Conservation (phyloP, 2,329 filamentous ascomycete species). For the Metarhizium album region DNA sequence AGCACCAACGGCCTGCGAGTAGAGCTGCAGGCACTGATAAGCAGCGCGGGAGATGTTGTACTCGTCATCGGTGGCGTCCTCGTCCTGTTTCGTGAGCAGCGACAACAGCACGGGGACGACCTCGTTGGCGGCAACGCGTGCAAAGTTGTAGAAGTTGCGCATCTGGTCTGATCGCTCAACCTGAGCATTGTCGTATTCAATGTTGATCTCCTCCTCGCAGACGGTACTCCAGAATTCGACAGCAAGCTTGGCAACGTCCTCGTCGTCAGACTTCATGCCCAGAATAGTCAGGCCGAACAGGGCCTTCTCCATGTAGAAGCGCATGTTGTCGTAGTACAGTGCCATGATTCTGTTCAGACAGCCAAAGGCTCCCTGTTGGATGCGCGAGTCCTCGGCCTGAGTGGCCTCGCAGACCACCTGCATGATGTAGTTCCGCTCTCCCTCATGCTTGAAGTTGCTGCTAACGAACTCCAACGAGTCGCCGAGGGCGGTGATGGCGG, state of each 20-base stretch:
- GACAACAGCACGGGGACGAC: conserved; percentile 85
- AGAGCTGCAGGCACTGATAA: conserved; percentile 93
- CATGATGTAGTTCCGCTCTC: conserved; percentile 99
- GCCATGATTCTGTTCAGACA: conserved; percentile 98
- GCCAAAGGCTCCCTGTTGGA: conserved; percentile 93
- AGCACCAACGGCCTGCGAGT: conserved; percentile 80
- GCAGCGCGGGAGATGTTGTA: conserved; percentile 93
- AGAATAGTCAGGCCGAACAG: conserved; percentile 94
- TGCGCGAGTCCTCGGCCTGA: conserved; percentile 79
- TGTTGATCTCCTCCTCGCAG: conserved; percentile 95
- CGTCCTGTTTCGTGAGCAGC: conserved; percentile 91
- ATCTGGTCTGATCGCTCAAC: conserved; percentile 71
- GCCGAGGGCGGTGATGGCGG: conserved; percentile 86
- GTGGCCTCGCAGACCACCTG: conserved; percentile 99
- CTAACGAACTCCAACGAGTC: conserved; percentile 96
- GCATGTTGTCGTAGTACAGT: conserved; percentile 99
- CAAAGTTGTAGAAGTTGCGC: conserved; percentile 92
- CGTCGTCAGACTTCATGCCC: conserved; percentile 96
- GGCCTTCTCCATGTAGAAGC: conserved; percentile 99
- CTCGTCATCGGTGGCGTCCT: conserved; percentile 92
- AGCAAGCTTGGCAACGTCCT: conserved; percentile 94
- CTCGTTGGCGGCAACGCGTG: conserved; percentile 81
- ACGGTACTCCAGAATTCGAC: conserved; percentile 99
- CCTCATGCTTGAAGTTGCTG: conserved; percentile 98
- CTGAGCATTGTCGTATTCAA: conserved; percentile 86